Conservation (phyloP, 2,329 filamentous ascomycete genomes). For the Colletotrichum sp. region DNA sequence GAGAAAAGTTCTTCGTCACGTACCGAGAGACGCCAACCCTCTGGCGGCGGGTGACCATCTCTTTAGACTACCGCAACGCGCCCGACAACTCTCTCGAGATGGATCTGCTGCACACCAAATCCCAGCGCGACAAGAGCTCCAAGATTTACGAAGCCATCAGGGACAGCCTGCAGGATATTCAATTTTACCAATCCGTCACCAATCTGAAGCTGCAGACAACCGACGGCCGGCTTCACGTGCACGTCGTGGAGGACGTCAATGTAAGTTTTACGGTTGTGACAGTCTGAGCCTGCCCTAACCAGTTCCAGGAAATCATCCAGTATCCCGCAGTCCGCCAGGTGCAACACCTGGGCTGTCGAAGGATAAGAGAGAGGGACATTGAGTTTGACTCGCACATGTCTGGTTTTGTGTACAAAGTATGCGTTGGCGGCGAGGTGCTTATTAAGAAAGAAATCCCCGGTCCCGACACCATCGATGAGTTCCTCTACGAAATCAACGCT, state of each 20-base stretch:
- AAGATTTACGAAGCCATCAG: slow-evolving; percentile 95
- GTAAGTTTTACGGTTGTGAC: slow-evolving; percentile 44
- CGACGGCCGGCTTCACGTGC: slow-evolving; percentile 88
- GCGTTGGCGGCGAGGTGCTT: slow-evolving; percentile 68
- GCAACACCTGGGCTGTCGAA: slow-evolving; percentile 71
- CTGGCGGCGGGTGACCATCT: slow-evolving; percentile 91
- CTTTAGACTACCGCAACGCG: slow-evolving; percentile 87
- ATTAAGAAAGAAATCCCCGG: slow-evolving; percentile 99
- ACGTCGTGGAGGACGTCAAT: slow-evolving; percentile 96
- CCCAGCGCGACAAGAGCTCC: slow-evolving; percentile 89
- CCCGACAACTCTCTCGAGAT: slow-evolving; percentile 83
- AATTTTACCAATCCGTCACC: slow-evolving; percentile 95
- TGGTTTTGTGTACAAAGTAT: slow-evolving; percentile 96
- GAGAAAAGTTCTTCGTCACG: slow-evolving; percentile 98
- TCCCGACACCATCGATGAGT: slow-evolving; percentile 93
- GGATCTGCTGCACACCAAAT: slow-evolving; percentile 78
- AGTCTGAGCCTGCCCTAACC: slow-evolving; percentile 1
- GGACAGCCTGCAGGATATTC: slow-evolving; percentile 89
- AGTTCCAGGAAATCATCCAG: slow-evolving; percentile 76
- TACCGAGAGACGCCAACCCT: slow-evolving; percentile 79
- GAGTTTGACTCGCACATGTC: slow-evolving; percentile 92
- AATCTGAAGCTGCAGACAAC: slow-evolving; percentile 93
- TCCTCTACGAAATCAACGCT: slow-evolving; percentile 96
- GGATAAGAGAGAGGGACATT: slow-evolving; percentile 75
- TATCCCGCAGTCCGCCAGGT: slow-evolving; percentile 80